These are phyloP conservation scores for Capillidium rhysosporum DNA, from an alignment of 371 early-diverging fungal genomes.

Conservation along the genomic window DNA sequence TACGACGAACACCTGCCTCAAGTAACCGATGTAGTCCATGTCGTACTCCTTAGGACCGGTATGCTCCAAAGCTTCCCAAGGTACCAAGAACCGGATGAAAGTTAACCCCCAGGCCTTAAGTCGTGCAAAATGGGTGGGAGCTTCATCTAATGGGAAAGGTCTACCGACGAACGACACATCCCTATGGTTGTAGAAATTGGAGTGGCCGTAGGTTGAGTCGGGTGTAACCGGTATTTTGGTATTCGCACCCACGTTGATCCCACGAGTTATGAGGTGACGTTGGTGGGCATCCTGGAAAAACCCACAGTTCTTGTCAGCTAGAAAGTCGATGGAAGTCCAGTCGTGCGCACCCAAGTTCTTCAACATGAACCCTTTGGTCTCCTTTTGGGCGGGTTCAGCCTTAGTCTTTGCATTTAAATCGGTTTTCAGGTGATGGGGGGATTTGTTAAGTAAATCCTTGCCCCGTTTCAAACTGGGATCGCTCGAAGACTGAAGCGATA, in stretches of 20 bases:
- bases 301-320: constrained; percentile 2
- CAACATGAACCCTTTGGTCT: not conserved
- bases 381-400: too few relatives aligned
- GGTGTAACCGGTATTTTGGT: constrained; percentile 20
- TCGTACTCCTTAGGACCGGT: constrained; percentile 69
- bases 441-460: too few relatives aligned
- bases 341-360: constrained; percentile 2
- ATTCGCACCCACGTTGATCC: constrained; percentile 31
- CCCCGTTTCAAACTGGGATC: too few relatives aligned
- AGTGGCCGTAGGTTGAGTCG: not conserved
- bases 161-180: constrained; percentile 43
- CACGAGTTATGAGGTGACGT: constrained; percentile 22
- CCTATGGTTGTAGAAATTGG: constrained; percentile 14
- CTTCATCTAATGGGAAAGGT: constrained; percentile 64
- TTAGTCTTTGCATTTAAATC: too few relatives aligned
- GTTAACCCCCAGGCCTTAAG: constrained; percentile 61
- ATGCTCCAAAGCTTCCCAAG: constrained; percentile 79
- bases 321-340: not conserved
- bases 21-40: constrained; percentile 56
- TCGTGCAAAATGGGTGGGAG: constrained; percentile 54
- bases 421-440: too few relatives aligned
- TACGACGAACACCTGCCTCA: constrained; percentile 34
- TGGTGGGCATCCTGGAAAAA: constrained; percentile 23
- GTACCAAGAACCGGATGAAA: constrained; percentile 46
- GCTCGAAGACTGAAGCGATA: too few relatives aligned